Evolutionary conservation across 208 protist genomes (phyloP).

Genomic region (Wallacemonas sp.): DNA sequence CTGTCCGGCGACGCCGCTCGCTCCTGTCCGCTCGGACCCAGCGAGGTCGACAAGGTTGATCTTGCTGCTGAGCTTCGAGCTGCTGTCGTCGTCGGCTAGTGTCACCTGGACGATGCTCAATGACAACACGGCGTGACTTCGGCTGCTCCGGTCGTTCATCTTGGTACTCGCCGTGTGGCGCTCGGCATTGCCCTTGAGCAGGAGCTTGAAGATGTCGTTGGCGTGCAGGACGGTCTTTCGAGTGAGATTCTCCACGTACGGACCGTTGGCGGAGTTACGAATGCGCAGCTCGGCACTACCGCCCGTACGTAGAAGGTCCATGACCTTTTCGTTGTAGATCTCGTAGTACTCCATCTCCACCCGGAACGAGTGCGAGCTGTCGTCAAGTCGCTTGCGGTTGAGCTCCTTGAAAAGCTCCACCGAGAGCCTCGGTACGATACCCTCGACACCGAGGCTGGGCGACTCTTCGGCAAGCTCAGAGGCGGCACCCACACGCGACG

Average conservation of each 20-base stretch:
- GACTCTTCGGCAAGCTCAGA: background rate
- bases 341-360: slow-evolving; percentile 87
- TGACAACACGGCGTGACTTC: slow-evolving; percentile 90
- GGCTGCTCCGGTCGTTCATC: slow-evolving; percentile 90
- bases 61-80: slow-evolving; percentile 48
- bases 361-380: slow-evolving; percentile 75
- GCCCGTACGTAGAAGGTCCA: slow-evolving; percentile 58
- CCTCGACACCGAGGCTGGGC: slow-evolving; percentile 26
- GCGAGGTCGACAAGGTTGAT: slow-evolving; percentile 95
- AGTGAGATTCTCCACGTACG: slow-evolving; percentile 80
- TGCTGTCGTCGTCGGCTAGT: slow-evolving; percentile 19
- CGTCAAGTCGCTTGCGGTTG: slow-evolving; percentile 40
- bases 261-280: slow-evolving; percentile 53
- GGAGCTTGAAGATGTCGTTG: slow-evolving; percentile 48
- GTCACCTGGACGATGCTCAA: slow-evolving; percentile 62
- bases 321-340: slow-evolving; percentile 92
- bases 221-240: slow-evolving; percentile 49
- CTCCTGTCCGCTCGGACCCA: slow-evolving; percentile 85
- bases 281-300: slow-evolving; percentile 57
- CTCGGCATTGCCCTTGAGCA: slow-evolving; percentile 67
- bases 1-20: slow-evolving; percentile 54
- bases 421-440: slow-evolving; percentile 74
- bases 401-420: slow-evolving; percentile 65
- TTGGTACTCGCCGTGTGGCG: slow-evolving; percentile 84
- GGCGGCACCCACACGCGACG: background rate